Evolutionary conservation across 2,329 filamentous ascomycete species (phyloP), one percentile per base, ranked within the genome.

Genomic region (Neofusicoccum kwambonambiense): DNA sequence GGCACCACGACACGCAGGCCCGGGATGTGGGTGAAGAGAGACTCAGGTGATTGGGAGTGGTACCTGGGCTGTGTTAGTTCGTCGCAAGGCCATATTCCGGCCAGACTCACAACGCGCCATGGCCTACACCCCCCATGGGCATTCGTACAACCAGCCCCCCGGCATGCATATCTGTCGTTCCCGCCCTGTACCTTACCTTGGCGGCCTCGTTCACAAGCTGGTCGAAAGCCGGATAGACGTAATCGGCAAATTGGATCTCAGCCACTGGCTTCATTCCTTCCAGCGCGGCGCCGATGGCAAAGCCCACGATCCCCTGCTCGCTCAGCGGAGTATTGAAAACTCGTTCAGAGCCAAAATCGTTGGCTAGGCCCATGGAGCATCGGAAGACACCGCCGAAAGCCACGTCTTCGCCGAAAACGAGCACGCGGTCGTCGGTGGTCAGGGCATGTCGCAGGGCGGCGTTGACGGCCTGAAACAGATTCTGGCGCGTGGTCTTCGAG

Each of bases 251-350:
- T 76, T 97, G 93, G 64, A 97, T 93, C 81, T 99, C 95, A 0
- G 94, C 94, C 27, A 98, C 87, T 0, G 95, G 92, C 65, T 90
- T 90, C 90, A 97, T 93, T 27, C 94, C 94, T 80, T 97, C 90
- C 6, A 92, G 91, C 0, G 94, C 93, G 41, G 89, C 87, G 2
- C 95, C 95, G 69, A 98, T 93, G 11, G 90, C 95, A 74, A 98
- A 98, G 0, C 95, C 95, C 66, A 96, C 86, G 69, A 99, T 94
- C 1, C 94, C 95, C 78, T 98, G 95, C 76, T 99, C 95, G 39
- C 90, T 92, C 70, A 99, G 79, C 0, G 95, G 95, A 17, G 93
- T 98, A 78, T 99, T 98, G 83, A 99, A 99, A 39, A 99, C 93
- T 65, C 95, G 85, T 65, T 95, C 90, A 2, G 87, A 85, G 8